Evolutionary conservation across 495 filamentous ascomycete species (phyloP).

Genomic region (Lophiostoma macrostomum): DNA sequence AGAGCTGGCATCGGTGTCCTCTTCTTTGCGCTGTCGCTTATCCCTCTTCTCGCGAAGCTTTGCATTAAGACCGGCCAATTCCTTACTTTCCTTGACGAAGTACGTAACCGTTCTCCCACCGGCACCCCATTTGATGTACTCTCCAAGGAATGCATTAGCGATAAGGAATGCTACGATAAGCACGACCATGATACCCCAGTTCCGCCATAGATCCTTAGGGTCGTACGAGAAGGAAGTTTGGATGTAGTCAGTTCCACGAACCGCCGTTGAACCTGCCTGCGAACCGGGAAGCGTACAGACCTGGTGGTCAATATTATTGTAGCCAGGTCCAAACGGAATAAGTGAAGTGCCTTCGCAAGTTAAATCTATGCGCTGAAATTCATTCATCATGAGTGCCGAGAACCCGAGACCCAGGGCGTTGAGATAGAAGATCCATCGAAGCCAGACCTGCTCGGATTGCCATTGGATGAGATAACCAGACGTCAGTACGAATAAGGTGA

Average conservation of each 20-base stretch:
- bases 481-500: conserved; percentile 75
- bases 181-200: conserved; percentile 70
- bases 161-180: conserved; percentile 66
- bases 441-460: conserved; percentile 65
- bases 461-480: conserved; percentile 79
- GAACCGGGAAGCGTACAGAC: conserved; percentile 72
- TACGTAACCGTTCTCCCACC: conserved; percentile 75
- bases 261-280: conserved; percentile 54
- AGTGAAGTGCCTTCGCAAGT: conserved; percentile 62
- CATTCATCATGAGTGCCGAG: conserved; percentile 76
- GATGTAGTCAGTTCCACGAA: conserved; percentile 63
- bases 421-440: conserved; percentile 79
- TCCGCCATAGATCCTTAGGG: conserved; percentile 63
- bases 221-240: conserved; percentile 60
- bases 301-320: conserved; percentile 64
- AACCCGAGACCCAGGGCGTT: conserved; percentile 75
- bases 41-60: conserved; percentile 58
- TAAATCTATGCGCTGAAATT: conserved; percentile 63
- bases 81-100: conserved; percentile 67
- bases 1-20: conserved; percentile 46
- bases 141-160: conserved; percentile 68
- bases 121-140: conserved; percentile 70
- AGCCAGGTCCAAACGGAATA: conserved; percentile 62
- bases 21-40: conserved; percentile 49
- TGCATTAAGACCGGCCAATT: conserved; percentile 67